Conservation (phyloP, 2,329 filamentous ascomycete genomes). For the Cordyceps cateniannulata region DNA sequence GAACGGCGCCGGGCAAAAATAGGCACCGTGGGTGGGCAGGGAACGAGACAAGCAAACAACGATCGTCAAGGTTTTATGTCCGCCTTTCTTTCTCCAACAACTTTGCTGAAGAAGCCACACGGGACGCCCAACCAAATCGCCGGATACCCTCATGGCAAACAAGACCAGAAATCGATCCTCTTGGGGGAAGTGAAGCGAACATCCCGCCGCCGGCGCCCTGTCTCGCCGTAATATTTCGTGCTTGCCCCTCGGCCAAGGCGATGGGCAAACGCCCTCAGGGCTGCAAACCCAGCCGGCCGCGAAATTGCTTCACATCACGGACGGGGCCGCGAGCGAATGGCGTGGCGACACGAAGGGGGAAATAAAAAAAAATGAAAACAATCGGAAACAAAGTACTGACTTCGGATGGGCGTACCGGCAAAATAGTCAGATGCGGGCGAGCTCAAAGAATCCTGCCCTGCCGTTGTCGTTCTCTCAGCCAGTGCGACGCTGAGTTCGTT, state of each 20-base stretch:
- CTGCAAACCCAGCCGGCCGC: constrained; percentile 9
- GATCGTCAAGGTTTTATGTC: too few relatives aligned
- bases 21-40: too few relatives aligned
- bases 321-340: constrained; percentile 5
- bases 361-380: constrained; percentile 2
- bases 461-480: background rate
- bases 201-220: background rate
- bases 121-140: constrained; percentile 2
- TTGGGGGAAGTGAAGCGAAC: background rate
- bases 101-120: background rate
- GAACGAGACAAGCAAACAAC: constrained; percentile 4
- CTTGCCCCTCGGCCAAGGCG: background rate
- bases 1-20: constrained; percentile 8
- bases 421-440: background rate
- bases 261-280: constrained; percentile 5
- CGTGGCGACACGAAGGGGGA: background rate
- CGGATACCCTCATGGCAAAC: background rate
- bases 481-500: background rate
- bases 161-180: background rate
- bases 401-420: background rate
- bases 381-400: constrained; percentile 2
- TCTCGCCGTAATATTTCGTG: background rate
- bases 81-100: background rate
- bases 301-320: constrained; percentile 5
- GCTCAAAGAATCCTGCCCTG: background rate